Evolutionary conservation across 2,329 filamentous ascomycete species (phyloP), one percentile per base, ranked within the genome.

Genomic region (Verticillium longisporum): DNA sequence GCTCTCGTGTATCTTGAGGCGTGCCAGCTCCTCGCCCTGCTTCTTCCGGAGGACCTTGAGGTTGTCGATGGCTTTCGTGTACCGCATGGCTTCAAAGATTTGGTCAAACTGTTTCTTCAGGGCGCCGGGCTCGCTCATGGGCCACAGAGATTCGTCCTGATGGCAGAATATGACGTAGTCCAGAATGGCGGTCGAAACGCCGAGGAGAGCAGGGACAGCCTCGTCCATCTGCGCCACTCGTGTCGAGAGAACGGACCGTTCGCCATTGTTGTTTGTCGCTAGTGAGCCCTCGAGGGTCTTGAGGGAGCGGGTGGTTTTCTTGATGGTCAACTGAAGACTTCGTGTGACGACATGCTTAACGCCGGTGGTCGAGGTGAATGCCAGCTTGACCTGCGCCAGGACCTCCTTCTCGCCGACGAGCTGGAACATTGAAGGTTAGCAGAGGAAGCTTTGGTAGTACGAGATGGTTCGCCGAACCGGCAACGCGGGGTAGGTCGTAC

Each of bases 81-180:
- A 99, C 72, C 97, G 97, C 75, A 91, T 81, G 1, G 95, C 95
- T 75, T 98, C 95, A 67, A 99, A 99, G 11, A 99, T 99, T 72
- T 97, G 92, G 71, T 99, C 95, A 63, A 99, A 99, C 59, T 88
- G 89, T 74, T 96, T 96, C 76, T 99, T 99, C 58, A 99, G 79
- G 0, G 85, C 86, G 0, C 85, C 80, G 0, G 95, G 92, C 69
- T 96, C 91, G 71, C 92, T 96, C 82, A 99, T 88, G 0, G 95
- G 95, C 95, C 95, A 99, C 33, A 98, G 77, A 32, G 94, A 97
- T 67, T 99, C 95, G 72, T 99, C 95, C 72, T 99, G 95, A 71
- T 99, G 95, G 73, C 95, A 99, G 76, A 99, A 99, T 67, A 99
- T 97, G 72, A 99, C 95, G 62, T 89, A 90, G 66, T 98, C 93